A percentile compares a stretch with the other conserved stretches of the same genome.
Conservation (phyloP, 306 rosid genomes). For the Comarum palustre region DNA sequence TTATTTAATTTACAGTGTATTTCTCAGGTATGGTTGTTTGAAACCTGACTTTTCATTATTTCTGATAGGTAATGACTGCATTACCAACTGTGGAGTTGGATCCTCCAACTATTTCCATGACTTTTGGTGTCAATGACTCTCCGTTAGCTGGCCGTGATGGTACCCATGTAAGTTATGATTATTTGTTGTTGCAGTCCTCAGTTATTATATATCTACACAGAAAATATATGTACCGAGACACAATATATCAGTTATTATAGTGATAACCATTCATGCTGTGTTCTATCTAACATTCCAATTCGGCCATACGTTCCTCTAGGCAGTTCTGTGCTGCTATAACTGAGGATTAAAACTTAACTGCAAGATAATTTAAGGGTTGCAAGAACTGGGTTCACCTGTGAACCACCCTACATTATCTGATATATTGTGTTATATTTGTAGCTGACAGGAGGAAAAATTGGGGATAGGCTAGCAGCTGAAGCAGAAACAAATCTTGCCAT, state of each 20-base stretch:
- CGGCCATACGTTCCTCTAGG: not conserved
- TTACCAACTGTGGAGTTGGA: conserved; percentile 91
- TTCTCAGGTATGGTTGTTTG: not conserved
- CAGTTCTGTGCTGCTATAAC: not conserved
- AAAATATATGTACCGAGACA: not conserved
- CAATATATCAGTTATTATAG: not conserved
- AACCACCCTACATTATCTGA: conserved; percentile 23
- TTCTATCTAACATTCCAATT: not conserved
- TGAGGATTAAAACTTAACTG: not conserved
- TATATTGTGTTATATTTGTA: conserved; percentile 35
- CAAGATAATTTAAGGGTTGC: not conserved
- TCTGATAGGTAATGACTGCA: conserved; percentile 58
- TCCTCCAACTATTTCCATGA: conserved; percentile 99
- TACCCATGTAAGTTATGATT: conserved; percentile 67
- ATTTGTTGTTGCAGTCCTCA: conserved; percentile 17
- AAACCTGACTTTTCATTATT: not conserved
- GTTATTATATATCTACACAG: not conserved
- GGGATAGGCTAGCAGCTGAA: conserved; percentile 85
- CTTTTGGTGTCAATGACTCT: conserved; percentile 95
- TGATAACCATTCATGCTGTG: not conserved
- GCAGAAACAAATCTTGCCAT: conserved; percentile 98
- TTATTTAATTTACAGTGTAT: not conserved
- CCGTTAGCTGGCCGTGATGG: conserved; percentile 99
- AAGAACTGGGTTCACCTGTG: not conserved
- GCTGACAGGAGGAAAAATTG: conserved; percentile 93